Conservation (phyloP, 2,329 filamentous ascomycete species). For the Didymella lethalis region DNA sequence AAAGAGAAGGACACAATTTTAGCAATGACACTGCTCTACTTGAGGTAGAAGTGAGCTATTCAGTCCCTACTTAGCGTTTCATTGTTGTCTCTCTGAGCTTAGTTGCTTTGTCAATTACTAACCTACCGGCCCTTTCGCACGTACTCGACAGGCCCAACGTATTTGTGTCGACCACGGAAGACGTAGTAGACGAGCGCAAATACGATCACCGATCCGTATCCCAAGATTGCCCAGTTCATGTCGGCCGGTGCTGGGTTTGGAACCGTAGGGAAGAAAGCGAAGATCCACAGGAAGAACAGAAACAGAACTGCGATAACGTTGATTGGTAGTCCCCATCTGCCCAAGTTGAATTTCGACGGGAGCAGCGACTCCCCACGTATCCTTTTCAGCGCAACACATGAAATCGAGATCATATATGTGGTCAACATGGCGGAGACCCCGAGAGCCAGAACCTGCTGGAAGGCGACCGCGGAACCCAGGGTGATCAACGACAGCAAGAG, state of each 20-base stretch:
- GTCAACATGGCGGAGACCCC: slow-evolving; percentile 26
- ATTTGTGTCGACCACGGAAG: slow-evolving; percentile 50
- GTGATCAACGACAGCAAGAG: slow-evolving; percentile 40
- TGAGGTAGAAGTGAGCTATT: neutral
- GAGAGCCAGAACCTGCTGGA: slow-evolving; percentile 31
- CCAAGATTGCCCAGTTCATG: slow-evolving; percentile 58
- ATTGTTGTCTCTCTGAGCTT: neutral
- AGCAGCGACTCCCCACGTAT: slow-evolving; percentile 54
- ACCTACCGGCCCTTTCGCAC: slow-evolving; percentile 12
- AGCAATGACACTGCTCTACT: neutral
- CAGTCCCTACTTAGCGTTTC: neutral
- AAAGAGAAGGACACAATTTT: neutral
- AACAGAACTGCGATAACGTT: slow-evolving; percentile 52
- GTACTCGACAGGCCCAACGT: slow-evolving; percentile 42
- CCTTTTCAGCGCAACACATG: slow-evolving; percentile 55
- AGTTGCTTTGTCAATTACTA: neutral
- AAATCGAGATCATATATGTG: slow-evolving; percentile 53
- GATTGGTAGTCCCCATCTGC: slow-evolving; percentile 53
- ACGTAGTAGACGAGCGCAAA: slow-evolving; percentile 55
- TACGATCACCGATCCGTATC: slow-evolving; percentile 53
- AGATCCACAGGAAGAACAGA: slow-evolving; percentile 52
- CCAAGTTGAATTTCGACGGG: slow-evolving; percentile 56
- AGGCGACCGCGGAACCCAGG: slow-evolving; percentile 37
- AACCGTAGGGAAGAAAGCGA: slow-evolving; percentile 53
- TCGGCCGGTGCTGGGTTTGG: slow-evolving; percentile 53